Percentiles rank a stretch among this genome's conserved stretches.
phyloP scores from a whole-genome alignment of 2,329 filamentous ascomycete species.

The Drechslerella dactyloides region DNA sequence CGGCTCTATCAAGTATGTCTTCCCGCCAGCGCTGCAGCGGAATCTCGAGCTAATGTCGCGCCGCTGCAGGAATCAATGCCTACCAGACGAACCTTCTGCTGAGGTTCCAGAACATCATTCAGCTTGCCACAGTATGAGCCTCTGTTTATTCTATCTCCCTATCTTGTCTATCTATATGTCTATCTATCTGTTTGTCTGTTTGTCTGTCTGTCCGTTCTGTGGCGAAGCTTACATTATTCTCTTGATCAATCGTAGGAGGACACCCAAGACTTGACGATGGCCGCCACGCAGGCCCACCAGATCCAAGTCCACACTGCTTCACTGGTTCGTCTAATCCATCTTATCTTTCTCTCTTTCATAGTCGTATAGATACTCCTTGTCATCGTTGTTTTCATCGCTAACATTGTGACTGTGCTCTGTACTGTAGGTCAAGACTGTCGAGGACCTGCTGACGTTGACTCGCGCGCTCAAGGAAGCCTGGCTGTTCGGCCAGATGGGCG shows the following conservation, averaged over 20 bases:
- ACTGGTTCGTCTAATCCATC: slow-evolving; percentile 60
- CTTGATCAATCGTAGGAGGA: slow-evolving; percentile 58
- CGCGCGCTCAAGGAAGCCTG: slow-evolving; percentile 71
- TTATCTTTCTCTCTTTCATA: slow-evolving; percentile 6
- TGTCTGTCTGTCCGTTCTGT: neutral
- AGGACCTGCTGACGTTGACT: slow-evolving; percentile 68
- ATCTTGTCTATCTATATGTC: neutral
- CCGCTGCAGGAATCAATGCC: slow-evolving; percentile 21
- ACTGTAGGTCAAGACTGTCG: slow-evolving; percentile 65
- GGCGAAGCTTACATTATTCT: slow-evolving; percentile 15
- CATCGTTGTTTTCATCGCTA: neutral
- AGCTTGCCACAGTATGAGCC: slow-evolving; percentile 61
- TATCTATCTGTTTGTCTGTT: neutral
- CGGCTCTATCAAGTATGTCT: slow-evolving; percentile 51
- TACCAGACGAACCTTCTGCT: slow-evolving; percentile 41
- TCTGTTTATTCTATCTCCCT: neutral
- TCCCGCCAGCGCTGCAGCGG: slow-evolving; percentile 58
- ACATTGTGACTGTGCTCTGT: slow-evolving; percentile 5
- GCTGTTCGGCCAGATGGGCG: slow-evolving; percentile 68
- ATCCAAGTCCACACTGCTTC: slow-evolving; percentile 67
- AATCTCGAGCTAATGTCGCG: too few relatives aligned
- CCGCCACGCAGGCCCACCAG: slow-evolving; percentile 66
- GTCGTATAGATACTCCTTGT: neutral
- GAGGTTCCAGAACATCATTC: slow-evolving; percentile 65
- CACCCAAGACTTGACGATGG: slow-evolving; percentile 63